These are phyloP conservation scores for Bretschneidera sinensis DNA, from an alignment of 345 rosid genomes.

Conservation along the genomic window DNA sequence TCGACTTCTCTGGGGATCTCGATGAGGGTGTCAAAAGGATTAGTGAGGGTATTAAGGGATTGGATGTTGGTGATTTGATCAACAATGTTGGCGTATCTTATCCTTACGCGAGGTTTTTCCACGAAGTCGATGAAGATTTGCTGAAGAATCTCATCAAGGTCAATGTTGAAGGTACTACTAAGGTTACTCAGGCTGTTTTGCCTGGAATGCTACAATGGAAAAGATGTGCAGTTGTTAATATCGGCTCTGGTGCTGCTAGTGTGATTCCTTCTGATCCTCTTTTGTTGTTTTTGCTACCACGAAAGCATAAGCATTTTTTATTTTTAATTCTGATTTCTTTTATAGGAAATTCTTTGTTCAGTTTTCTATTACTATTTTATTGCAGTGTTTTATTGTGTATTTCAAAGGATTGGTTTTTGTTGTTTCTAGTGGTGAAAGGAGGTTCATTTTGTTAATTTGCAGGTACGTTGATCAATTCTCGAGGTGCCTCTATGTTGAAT, in stretches of 20 bases:
- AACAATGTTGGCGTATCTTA: constrained; percentile 92
- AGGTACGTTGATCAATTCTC: constrained; percentile 94
- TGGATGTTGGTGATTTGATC: constrained; percentile 79
- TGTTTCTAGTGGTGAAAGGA: not conserved
- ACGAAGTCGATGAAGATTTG: constrained; percentile 75
- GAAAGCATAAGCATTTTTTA: constrained; percentile 56
- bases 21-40: constrained; percentile 69
- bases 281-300: constrained; percentile 83
- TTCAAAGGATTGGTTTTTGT: not conserved
- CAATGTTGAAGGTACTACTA: constrained; percentile 89
- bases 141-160: constrained; percentile 58
- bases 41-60: constrained; percentile 55
- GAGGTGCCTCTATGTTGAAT: constrained; percentile 85
- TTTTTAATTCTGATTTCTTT: not conserved
- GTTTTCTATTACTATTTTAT: not conserved
- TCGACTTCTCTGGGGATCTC: constrained; percentile 82
- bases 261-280: constrained; percentile 95
- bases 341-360: not conserved
- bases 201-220: constrained; percentile 81
- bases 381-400: constrained; percentile 3
- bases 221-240: constrained; percentile 83
- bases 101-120: constrained; percentile 91
- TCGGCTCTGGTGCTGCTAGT: constrained; percentile 93
- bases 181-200: constrained; percentile 82
- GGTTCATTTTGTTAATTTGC: constrained; percentile 11